Conservation (phyloP, 805 yeast genomes). For the Kodamaea laetipori region DNA sequence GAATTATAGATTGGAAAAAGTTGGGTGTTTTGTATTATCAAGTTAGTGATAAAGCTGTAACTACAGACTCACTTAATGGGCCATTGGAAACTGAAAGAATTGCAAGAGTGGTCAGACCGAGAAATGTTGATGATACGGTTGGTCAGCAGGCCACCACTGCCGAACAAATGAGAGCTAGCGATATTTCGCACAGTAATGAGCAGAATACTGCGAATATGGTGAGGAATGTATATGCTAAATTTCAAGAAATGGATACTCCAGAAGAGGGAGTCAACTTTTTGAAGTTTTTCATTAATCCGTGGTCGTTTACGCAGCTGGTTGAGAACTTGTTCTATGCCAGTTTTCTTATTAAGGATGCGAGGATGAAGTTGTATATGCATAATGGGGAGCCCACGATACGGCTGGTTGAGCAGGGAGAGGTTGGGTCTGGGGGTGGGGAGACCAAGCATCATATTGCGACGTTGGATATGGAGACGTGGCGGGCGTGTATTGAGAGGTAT, state of each 20-base stretch:
- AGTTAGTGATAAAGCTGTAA: conserved; percentile 48
- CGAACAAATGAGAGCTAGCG: conserved; percentile 51
- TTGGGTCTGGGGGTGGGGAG: conserved; percentile 26
- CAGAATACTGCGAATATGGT: conserved; percentile 70
- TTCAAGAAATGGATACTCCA: conserved; percentile 28
- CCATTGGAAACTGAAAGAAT: conserved; percentile 66
- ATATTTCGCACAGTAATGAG: conserved; percentile 50
- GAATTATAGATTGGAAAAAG: conserved; percentile 53
- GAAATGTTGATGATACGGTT: conserved; percentile 46
- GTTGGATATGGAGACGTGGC: conserved; percentile 70
- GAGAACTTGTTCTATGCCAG: conserved; percentile 85
- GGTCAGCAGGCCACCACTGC: conserved; percentile 50
- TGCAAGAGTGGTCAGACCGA: conserved; percentile 32
- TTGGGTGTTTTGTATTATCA: conserved; percentile 55
- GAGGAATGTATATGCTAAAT: conserved; percentile 48
- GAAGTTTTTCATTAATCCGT: conserved; percentile 71
- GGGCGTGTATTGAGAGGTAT: conserved; percentile 51
- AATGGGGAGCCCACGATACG: conserved; percentile 49
- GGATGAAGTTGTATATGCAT: conserved; percentile 52
- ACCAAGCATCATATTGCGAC: conserved; percentile 70
- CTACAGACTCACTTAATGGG: conserved; percentile 67
- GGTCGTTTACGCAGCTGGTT: conserved; percentile 72
- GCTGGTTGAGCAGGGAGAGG: conserved; percentile 27
- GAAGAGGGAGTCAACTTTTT: conserved; percentile 51
- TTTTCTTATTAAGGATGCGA: conserved; percentile 76